Base-by-base conservation (phyloP, 805 yeast species). In the Starmerella bacillaris region DNA sequence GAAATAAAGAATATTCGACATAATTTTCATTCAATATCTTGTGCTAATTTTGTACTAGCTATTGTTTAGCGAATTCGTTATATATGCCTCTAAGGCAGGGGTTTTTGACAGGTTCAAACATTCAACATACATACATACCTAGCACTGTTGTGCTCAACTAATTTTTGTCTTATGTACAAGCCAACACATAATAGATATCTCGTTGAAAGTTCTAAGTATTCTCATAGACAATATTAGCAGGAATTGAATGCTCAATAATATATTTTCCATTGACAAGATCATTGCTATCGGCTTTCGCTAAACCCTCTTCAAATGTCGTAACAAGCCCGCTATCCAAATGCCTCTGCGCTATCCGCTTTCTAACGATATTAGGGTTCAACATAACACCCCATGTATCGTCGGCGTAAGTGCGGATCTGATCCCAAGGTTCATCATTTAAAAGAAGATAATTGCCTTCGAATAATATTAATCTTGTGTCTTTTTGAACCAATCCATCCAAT, bases 401-500 rank as follows among this genome's bases (percentile, higher is more conserved):
- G 21, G 67, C 58, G 18, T 56, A 46, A 5, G 46, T 35, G 2
- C 60, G 48, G 18, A 77, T 65, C 15, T 56, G 51, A 34, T 48
- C 37, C 92, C 93, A 82, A 11, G 68, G 68, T 19, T 62, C 67
- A 26, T 67, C 66, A 24, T 65, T 51, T 34, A 79, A 57, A 29
- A 73, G 62, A 7, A 82, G 58, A 50, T 83, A 82, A 31, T 75
- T 60, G 0, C 94, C 94, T 50, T 82, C 94, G 26, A 79, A 48
- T 3, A 82, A 63, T 3, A 82, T 54, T 1, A 80, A 64, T 37
- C 70, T 57, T 3, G 70, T 61, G 2, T 52, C 56, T 0, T 68
- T 56, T 1, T 79, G 63, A 4, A 40, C 47, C 11, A 70, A 62
- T 15, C 65, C 74, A 38, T 63, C 60, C 11, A 62, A 68, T 2